phyloP scores from a whole-genome alignment of 257 asterid species.

The Capsicum baccatum region DNA sequence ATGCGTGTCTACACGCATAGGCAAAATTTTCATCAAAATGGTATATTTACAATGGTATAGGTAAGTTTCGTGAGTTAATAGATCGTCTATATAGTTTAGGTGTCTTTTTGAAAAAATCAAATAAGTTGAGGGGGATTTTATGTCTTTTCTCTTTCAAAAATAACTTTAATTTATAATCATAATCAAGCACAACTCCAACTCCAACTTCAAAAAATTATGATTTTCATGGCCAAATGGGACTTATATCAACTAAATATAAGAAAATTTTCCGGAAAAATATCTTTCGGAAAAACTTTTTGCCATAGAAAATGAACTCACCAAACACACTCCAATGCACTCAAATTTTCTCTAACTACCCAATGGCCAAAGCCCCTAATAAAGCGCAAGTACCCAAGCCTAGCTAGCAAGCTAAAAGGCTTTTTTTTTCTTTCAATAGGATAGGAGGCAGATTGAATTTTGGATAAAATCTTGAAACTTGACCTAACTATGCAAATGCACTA shows the following conservation, averaged over 20 bases:
- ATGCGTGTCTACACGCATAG: too few species aligned
- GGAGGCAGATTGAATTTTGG: neutral
- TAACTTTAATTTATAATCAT: too few species aligned
- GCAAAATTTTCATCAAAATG: too few species aligned
- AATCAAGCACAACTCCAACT: too few species aligned
- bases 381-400: neutral
- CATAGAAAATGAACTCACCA: neutral
- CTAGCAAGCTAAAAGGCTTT: neutral
- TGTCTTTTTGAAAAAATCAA: too few species aligned
- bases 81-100: too few species aligned
- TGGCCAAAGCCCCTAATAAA: neutral
- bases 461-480: slow-evolving; percentile 2
- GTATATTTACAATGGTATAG: too few species aligned
- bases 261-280: neutral
- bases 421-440: neutral
- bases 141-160: too few species aligned
- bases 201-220: too few species aligned
- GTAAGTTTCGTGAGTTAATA: too few species aligned
- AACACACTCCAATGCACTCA: neutral
- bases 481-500: neutral
- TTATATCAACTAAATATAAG: neutral
- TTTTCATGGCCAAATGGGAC: too few species aligned
- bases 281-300: neutral
- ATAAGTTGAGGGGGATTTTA: too few species aligned
- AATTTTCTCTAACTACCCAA: neutral